phyloP scores from a whole-genome alignment of 169 alveolate genomes.

The Eimeria brunetti region DNA sequence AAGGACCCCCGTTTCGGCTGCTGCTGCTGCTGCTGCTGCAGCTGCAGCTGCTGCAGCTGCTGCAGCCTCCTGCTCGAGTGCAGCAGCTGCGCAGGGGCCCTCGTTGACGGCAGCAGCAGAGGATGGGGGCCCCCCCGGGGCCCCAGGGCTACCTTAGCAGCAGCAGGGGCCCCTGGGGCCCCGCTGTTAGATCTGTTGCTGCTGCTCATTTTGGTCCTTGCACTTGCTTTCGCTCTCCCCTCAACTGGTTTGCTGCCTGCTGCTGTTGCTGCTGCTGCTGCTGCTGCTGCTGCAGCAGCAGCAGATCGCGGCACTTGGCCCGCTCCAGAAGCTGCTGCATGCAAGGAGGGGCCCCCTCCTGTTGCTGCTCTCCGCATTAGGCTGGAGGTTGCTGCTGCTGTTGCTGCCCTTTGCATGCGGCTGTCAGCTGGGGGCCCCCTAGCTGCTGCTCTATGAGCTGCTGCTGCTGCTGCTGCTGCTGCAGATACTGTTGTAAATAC shows the following conservation, averaged over 20 bases:
- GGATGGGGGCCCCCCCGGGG: constrained; percentile 14
- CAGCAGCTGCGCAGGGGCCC: not conserved
- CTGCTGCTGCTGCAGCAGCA: constrained; percentile 9
- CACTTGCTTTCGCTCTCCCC: not conserved
- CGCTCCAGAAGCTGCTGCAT: not conserved
- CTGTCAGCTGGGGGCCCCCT: not conserved
- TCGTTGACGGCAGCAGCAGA: not conserved
- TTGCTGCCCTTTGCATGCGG: not conserved
- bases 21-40: not conserved
- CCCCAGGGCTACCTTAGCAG: not conserved
- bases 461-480: not conserved
- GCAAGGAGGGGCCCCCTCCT: not conserved
- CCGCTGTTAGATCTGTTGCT: not conserved
- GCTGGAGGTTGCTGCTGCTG: not conserved
- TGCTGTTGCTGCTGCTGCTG: not conserved
- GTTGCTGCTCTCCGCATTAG: not conserved
- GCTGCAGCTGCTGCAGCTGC: no score
- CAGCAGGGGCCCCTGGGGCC: not conserved
- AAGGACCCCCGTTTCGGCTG: constrained; percentile 6
- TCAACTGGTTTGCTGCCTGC: not conserved
- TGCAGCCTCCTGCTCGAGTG: not conserved
- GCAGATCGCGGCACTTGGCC: not conserved
- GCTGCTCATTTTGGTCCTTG: not conserved
- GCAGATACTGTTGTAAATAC: no score
- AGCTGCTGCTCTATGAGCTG: not conserved